Evolutionary conservation across 306 rosid genomes (phyloP), one percentile per base, ranked within the genome.

Genomic region (Ormosia semicastrata): DNA sequence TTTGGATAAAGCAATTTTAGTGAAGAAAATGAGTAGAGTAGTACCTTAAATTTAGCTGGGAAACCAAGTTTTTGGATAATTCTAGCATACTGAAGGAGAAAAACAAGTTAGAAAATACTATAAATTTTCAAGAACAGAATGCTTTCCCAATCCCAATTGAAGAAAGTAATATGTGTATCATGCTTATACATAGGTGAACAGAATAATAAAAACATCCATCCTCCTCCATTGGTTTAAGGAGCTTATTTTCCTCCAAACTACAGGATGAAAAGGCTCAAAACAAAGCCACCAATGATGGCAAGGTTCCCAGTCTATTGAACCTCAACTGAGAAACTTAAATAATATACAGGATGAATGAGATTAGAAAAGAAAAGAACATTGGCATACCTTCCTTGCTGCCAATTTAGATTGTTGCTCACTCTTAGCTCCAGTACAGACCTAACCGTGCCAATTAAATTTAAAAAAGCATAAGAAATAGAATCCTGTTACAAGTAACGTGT

Each of bases 341-440:
- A 47, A 76, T 64, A 56, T 47, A 47, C 24, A 63, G 18, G 37
- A 62, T 8, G 8, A 69, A 36, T n/a, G 68, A 67, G 44, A 36
- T 78, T 41, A 67, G 29, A 60, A 18, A 11, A 50, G 17, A 13
- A 33, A 34, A 54, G 4, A 71, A 7, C 62, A 52, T 32, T 34
- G n/a, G 11, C 60, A 34, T 86, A 94, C 98, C 98, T 92, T 94
- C 63, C 97, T 89, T 85, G 98, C 98, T 2, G 97, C 97, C 85
- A 94, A 87, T 90, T 89, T 94, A 1, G 98, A 94, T 73, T 94
- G 98, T 9, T 81, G 83, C 87, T 94, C 98, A 80, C 98, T 92
- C 87, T 91, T 94, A 37, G 98, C 97, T 76, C 98, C 97, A 18
- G 93, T 91, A 81, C 98, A 94, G 46, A 94, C 97, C 97, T 92